Percentiles rank a stretch among this genome's conserved stretches.
phyloP scores from a whole-genome alignment of 169 alveolate species.

The Plasmodium inui region DNA sequence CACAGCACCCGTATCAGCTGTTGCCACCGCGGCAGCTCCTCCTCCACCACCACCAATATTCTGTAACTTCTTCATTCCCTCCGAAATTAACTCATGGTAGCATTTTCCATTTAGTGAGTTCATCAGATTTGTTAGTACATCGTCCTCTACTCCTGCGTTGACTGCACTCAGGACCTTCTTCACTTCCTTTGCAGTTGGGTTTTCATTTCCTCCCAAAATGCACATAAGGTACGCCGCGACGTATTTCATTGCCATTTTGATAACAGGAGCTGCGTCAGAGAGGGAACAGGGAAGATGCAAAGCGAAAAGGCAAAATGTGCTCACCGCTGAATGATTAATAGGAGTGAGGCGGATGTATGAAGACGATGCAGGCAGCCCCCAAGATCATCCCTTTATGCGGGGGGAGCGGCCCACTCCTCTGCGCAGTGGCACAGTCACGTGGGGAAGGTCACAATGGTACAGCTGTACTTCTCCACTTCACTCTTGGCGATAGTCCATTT shows the following conservation, averaged over 20 bases:
- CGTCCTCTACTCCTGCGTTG: conserved; percentile 85
- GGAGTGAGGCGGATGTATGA: neutral
- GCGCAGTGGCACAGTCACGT: neutral
- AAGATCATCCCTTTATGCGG: neutral
- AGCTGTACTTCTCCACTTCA: neutral
- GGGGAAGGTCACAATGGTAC: neutral
- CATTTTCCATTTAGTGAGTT: conserved; percentile 80
- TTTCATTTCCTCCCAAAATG: conserved; percentile 84
- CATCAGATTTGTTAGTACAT: conserved; percentile 77
- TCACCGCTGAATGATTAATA: neutral
- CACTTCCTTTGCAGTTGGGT: conserved; percentile 82
- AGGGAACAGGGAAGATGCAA: neutral
- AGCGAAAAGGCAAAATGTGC: too few species aligned
- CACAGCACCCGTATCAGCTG: conserved; percentile 78
- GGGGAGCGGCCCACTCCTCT: neutral
- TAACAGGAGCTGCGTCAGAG: neutral
- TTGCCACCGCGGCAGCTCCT: conserved; percentile 80
- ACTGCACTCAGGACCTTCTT: conserved; percentile 82
- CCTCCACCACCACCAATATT: conserved; percentile 82
- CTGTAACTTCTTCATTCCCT: conserved; percentile 82
- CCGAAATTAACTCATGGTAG: conserved; percentile 83
- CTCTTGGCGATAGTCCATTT: neutral
- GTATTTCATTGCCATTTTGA: conserved; percentile 85
- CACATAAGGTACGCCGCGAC: conserved; percentile 85
- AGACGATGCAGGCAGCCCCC: neutral